phyloP scores from a whole-genome alignment of 495 filamentous ascomycete genomes.

The Pyrenopolyporus hunteri region DNA sequence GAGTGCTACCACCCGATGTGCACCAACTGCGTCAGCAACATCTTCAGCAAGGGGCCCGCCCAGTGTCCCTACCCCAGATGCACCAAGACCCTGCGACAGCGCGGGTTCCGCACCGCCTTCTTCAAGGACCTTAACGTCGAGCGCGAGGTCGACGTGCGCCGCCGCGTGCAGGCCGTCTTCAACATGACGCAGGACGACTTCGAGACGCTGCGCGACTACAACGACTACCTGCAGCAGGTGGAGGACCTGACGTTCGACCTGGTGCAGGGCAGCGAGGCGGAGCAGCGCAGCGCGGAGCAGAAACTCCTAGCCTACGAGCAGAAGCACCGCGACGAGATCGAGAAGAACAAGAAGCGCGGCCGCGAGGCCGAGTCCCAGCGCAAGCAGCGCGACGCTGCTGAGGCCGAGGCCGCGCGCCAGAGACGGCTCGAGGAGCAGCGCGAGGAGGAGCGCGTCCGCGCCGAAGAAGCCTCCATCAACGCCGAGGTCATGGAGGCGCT shows the following conservation, averaged over 20 bases:
- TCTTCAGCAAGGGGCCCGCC: conserved; percentile 88
- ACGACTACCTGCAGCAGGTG: conserved; percentile 93
- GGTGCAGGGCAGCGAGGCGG: conserved; percentile 70
- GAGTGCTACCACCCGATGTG: conserved; percentile 99
- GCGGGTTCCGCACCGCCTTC: conserved; percentile 82
- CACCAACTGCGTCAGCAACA: conserved; percentile 88
- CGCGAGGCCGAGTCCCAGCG: conserved; percentile 61
- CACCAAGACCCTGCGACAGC: conserved; percentile 80
- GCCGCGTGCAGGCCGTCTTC: conserved; percentile 79
- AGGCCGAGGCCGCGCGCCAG: conserved; percentile 62
- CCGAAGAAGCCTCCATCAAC: conserved; percentile 54
- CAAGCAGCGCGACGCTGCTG: conserved; percentile 46
- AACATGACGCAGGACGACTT: conserved; percentile 93
- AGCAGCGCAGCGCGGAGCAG: conserved; percentile 66
- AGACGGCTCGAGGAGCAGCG: conserved; percentile 64
- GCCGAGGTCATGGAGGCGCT: conserved; percentile 59
- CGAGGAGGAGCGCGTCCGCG: conserved; percentile 57
- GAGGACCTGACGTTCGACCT: conserved; percentile 91
- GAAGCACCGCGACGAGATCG: conserved; percentile 72
- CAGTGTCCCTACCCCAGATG: conserved; percentile 91
- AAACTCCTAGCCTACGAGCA: conserved; percentile 69
- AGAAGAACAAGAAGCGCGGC: conserved; percentile 70
- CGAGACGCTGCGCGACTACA: conserved; percentile 76
- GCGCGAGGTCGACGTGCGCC: conserved; percentile 90
- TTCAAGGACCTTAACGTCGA: conserved; percentile 91